A percentile compares a stretch with the other conserved stretches of the same genome.
Evolutionary conservation across 768 basidiomycete genomes (phyloP).

Genomic region (Strobilomyces confusus): DNA sequence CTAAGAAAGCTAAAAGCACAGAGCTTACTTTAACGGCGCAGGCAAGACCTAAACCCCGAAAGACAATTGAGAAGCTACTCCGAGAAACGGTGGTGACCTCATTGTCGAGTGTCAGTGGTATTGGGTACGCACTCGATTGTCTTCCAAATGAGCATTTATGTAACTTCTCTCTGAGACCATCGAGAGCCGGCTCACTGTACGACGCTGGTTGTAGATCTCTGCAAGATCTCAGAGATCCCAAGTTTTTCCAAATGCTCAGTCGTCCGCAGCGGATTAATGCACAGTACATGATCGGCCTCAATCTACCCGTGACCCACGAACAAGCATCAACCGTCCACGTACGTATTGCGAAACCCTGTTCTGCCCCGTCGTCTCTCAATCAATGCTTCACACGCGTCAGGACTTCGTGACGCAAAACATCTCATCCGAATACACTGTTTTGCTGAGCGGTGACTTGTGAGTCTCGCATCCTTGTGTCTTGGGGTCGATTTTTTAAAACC

Average conservation of each 20-base stretch:
- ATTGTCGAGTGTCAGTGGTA: slow-evolving; percentile 39
- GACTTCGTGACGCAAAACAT: slow-evolving; percentile 46
- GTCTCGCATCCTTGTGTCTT: slow-evolving; percentile 22
- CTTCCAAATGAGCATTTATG: not conserved
- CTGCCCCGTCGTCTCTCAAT: not conserved
- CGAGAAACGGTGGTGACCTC: slow-evolving; percentile 28
- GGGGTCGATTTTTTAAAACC: not conserved
- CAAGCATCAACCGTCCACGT: slow-evolving; percentile 48
- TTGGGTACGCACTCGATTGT: slow-evolving; percentile 41
- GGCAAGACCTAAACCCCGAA: slow-evolving; percentile 5
- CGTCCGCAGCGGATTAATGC: slow-evolving; percentile 35
- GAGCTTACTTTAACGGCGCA: slow-evolving; percentile 5
- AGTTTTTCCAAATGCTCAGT: slow-evolving; percentile 38
- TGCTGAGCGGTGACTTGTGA: slow-evolving; percentile 56
- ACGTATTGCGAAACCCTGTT: slow-evolving; percentile 12
- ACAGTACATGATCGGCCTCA: slow-evolving; percentile 39
- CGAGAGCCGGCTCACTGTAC: slow-evolving; percentile 42
- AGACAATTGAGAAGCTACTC: slow-evolving; percentile 25
- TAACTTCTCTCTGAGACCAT: slow-evolving; percentile 8
- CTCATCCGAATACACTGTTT: slow-evolving; percentile 44
- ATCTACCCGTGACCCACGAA: slow-evolving; percentile 32
- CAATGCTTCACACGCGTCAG: slow-evolving; percentile 28
- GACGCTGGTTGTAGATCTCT: slow-evolving; percentile 46
- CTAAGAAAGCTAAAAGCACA: not conserved
- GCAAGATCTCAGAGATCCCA: slow-evolving; percentile 38